A percentile compares a stretch with the other conserved stretches of the same genome.
Conservation (phyloP, 495 filamentous ascomycete species). For the Sordaria brevicollis region DNA sequence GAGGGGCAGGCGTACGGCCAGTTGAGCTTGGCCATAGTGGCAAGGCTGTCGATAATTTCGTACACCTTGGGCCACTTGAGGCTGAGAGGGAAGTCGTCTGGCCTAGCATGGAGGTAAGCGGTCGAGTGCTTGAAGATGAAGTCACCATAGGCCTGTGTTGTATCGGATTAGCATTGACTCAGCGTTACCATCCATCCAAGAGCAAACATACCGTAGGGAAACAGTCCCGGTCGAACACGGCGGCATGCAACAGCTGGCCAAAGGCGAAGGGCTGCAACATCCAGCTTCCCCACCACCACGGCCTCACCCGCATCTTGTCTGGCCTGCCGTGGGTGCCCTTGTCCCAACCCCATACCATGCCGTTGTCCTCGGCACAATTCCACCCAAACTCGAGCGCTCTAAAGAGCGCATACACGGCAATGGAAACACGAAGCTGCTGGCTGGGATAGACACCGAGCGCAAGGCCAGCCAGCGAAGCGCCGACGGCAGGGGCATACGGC, state of each 20-base stretch:
- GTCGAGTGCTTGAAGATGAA: conserved; percentile 65
- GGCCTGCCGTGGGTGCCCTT: conserved; percentile 17
- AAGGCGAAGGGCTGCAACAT: conserved; percentile 85
- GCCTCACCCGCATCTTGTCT: conserved; percentile 37
- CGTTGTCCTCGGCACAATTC: conserved; percentile 70
- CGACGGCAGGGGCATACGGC: conserved; percentile 72
- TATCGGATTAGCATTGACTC: neutral
- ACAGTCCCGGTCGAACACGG: conserved; percentile 86
- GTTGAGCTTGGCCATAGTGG: conserved; percentile 64
- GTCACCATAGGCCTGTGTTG: conserved; percentile 47
- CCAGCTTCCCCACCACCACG: conserved; percentile 95
- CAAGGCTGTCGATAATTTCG: conserved; percentile 71
- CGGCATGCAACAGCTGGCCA: conserved; percentile 83
- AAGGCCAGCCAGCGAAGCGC: conserved; percentile 75
- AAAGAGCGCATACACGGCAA: conserved; percentile 69
- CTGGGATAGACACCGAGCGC: conserved; percentile 70
- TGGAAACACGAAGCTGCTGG: conserved; percentile 64
- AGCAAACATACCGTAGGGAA: conserved; percentile 45
- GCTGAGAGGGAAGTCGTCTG: conserved; percentile 52
- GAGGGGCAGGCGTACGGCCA: conserved; percentile 60
- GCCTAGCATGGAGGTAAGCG: conserved; percentile 67
- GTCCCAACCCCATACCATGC: conserved; percentile 57
- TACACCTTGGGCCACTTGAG: conserved; percentile 66
- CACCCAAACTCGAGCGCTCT: conserved; percentile 79
- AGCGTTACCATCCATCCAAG: neutral